Conservation (phyloP, 2,329 filamentous ascomycete genomes). For the Fusarium sp. region DNA sequence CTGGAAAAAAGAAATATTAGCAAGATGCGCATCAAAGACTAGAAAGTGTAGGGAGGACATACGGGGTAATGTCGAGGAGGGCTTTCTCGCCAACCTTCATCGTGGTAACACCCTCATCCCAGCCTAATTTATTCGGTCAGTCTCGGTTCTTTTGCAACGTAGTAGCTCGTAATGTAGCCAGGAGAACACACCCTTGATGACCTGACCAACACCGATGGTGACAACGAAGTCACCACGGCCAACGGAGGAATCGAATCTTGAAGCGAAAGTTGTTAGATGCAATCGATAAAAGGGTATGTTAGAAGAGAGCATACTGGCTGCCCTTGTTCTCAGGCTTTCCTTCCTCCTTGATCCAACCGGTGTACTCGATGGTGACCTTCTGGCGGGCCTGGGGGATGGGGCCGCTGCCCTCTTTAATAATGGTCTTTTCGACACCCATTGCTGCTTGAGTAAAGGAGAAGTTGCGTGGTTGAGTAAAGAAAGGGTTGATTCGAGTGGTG, state of each 20-base stretch:
- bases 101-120: constrained; percentile 84
- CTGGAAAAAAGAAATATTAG: constrained; percentile 54
- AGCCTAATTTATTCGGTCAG: constrained; percentile 64
- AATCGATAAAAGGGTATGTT: neutral
- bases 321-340: constrained; percentile 76
- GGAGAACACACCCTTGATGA: constrained; percentile 80
- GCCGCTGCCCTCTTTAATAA: constrained; percentile 71
- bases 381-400: constrained; percentile 74
- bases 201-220: constrained; percentile 82
- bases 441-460: constrained; percentile 48
- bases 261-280: constrained; percentile 22
- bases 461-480: constrained; percentile 36
- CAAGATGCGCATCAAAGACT: neutral
- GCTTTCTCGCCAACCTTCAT: constrained; percentile 96
- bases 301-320: constrained; percentile 70
- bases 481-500: constrained; percentile 37
- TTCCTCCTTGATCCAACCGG: constrained; percentile 88
- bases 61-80: constrained; percentile 79
- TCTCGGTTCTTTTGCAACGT: neutral
- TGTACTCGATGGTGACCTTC: constrained; percentile 89
- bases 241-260: constrained; percentile 89
- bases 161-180: constrained; percentile 3
- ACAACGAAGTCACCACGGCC: constrained; percentile 81
- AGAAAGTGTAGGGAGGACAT: constrained; percentile 8
- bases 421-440: constrained; percentile 81